A percentile compares a stretch with the other conserved stretches of the same genome.
Conservation (phyloP, 768 basidiomycete species). For the Collybia sp. region DNA sequence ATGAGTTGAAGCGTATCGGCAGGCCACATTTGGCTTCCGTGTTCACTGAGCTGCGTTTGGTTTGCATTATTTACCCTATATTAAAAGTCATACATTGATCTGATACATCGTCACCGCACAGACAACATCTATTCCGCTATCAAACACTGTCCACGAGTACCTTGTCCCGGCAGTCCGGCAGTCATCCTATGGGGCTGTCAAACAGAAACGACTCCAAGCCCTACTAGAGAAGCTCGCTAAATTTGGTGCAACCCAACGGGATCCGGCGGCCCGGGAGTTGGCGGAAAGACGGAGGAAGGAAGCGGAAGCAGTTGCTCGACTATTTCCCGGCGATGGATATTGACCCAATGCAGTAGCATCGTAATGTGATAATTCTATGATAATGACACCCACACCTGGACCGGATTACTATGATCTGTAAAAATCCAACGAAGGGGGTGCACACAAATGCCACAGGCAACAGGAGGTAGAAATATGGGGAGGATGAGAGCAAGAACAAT, state of each 20-base stretch:
- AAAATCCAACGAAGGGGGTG: slow-evolving; percentile 19
- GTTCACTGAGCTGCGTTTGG: slow-evolving; percentile 77
- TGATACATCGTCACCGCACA: slow-evolving; percentile 22
- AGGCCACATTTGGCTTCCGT: slow-evolving; percentile 63
- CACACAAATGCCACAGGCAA: slow-evolving; percentile 23
- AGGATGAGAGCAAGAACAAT: slow-evolving; percentile 23
- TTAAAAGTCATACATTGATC: slow-evolving; percentile 2
- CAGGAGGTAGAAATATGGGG: slow-evolving; percentile 21
- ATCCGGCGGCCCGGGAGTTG: slow-evolving; percentile 52
- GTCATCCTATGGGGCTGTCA: slow-evolving; percentile 58
- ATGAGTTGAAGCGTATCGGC: slow-evolving; percentile 76
- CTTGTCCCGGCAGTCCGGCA: slow-evolving; percentile 68
- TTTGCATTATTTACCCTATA: slow-evolving; percentile 32
- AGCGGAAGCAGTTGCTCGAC: slow-evolving; percentile 69
- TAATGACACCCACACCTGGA: slow-evolving; percentile 4
- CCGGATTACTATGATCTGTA: slow-evolving; percentile 34
- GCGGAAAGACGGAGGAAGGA: slow-evolving; percentile 74
- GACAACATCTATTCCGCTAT: slow-evolving; percentile 71
- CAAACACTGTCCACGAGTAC: slow-evolving; percentile 75
- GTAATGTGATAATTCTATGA: slow-evolving; percentile 7
- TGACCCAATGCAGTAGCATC: slow-evolving; percentile 19
- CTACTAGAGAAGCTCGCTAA: slow-evolving; percentile 77
- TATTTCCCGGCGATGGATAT: slow-evolving; percentile 67
- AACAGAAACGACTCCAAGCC: slow-evolving; percentile 66
- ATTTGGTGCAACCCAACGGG: slow-evolving; percentile 59